Percentiles rank a stretch among this genome's conserved stretches.
phyloP scores from a whole-genome alignment of 139 green algal genomes.

The Diplosphaera chodatii region DNA sequence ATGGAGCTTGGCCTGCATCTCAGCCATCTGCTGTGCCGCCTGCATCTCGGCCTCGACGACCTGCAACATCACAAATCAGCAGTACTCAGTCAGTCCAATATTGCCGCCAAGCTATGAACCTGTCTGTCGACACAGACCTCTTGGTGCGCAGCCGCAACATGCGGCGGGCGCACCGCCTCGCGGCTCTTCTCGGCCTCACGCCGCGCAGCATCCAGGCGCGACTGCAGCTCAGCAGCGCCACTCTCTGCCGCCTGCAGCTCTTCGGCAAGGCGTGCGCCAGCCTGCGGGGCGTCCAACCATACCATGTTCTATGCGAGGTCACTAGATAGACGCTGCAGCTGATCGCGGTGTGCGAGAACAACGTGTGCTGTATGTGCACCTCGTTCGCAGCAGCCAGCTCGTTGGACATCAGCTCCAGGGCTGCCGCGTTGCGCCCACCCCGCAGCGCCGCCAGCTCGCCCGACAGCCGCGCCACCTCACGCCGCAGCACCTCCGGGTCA shows the following conservation, averaged over 20 bases:
- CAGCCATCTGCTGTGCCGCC: background rate
- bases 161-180: background rate
- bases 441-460: conserved; percentile 25
- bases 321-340: too few species aligned
- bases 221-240: background rate
- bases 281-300: background rate
- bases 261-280: background rate
- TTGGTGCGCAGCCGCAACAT: too few species aligned
- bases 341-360: too few species aligned
- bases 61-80: background rate
- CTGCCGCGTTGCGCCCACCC: background rate
- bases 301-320: background rate
- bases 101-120: too few species aligned
- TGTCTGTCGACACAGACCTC: too few species aligned
- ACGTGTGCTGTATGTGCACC: background rate
- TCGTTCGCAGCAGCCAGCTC: background rate
- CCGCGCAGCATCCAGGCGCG: background rate
- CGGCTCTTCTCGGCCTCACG: background rate
- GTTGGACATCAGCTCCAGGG: background rate
- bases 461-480: conserved; percentile 50
- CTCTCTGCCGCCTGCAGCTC: background rate
- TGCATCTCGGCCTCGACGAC: background rate
- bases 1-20: background rate
- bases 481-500: conserved; percentile 42
- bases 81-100: too few species aligned